Evolutionary conservation across 192 early-diverging fungal genomes (phyloP), one percentile per base, ranked within the genome.

Genomic region (Coemansia sp.): DNA sequence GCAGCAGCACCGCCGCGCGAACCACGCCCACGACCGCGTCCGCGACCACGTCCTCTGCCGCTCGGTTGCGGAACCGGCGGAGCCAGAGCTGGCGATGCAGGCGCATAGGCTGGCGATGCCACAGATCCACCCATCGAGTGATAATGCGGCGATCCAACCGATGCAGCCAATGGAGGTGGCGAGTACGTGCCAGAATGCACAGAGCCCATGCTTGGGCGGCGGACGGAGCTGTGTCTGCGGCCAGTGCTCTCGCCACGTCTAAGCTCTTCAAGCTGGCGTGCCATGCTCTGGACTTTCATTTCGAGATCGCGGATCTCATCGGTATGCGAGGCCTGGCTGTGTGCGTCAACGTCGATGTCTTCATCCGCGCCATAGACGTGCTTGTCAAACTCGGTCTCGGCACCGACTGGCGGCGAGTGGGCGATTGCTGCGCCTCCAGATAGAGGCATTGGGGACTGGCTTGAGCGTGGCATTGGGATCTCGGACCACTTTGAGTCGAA

Each of bases 401-500:
- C 79, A 20, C 70, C 79, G 0, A 82, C 79, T 12, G 79, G 70
- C 5, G 74, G 74, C 42, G 74, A 75, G 59, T 78, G 68, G 7
- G 72, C 62, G 33, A 75, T 70, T 4, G 74, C 74, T 15, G 72
- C 45, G 29, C 69, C 68, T 15, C 75, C 67, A 45, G 64, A 61
- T 48, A 48, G 58, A 30, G 78, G 15, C 35, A 55, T 58, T 0
- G 77, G 71, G 39, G 72, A 79, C 33, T 75, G 68, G 37, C 71
- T 71, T 12, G 74, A 33, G 18, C 72, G 64, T 2, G 68, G 39
- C 2, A 65, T 40, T 1, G 84, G 82, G 28, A 78, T 64, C 60
- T 82, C 79, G 15, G 70, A 74, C 93, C 92, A 96, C 56, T 92
- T 93, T 26, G 75, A 62, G 59, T 95, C 86, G 75, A 96, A 95